Percentiles rank a stretch among this genome's conserved stretches.
phyloP scores from a whole-genome alignment of 2,329 filamentous ascomycete genomes.

The Exophiala spinifera region DNA sequence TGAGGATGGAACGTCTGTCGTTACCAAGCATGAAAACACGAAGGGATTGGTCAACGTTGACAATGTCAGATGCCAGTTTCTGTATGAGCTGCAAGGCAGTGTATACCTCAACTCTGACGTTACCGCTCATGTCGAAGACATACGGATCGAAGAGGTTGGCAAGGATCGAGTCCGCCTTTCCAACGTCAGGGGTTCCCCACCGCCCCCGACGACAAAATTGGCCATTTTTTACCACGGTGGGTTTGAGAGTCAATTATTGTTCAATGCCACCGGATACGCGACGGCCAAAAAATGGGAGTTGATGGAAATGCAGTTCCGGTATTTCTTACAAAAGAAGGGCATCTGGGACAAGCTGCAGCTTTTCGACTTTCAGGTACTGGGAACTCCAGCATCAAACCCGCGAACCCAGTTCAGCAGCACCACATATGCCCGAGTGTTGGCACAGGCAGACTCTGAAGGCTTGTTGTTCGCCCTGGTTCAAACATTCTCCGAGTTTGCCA shows the following conservation, averaged over 20 bases:
- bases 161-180: conserved; percentile 35
- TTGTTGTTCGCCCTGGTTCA: conserved; percentile 23
- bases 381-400: conserved; percentile 40
- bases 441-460: conserved; percentile 35
- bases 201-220: conserved; percentile 52
- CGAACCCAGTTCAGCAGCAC: conserved; percentile 42
- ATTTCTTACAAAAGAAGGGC: conserved; percentile 38
- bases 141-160: conserved; percentile 38
- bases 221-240: conserved; percentile 52
- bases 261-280: conserved; percentile 50
- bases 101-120: conserved; percentile 50
- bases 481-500: conserved; percentile 23
- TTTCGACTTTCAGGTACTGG: conserved; percentile 53
- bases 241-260: conserved; percentile 45
- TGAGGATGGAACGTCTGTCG: conserved; percentile 44
- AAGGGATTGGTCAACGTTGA: conserved; percentile 45
- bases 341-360: conserved; percentile 44
- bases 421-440: conserved; percentile 47
- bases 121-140: conserved; percentile 40
- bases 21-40: conserved; percentile 48
- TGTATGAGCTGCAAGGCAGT: conserved; percentile 46
- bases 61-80: conserved; percentile 47
- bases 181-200: conserved; percentile 43
- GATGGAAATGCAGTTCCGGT: conserved; percentile 47
- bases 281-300: conserved; percentile 50